Evolutionary conservation across 805 yeast species (phyloP).

Genomic region (Zygoascus flipseniorum): DNA sequence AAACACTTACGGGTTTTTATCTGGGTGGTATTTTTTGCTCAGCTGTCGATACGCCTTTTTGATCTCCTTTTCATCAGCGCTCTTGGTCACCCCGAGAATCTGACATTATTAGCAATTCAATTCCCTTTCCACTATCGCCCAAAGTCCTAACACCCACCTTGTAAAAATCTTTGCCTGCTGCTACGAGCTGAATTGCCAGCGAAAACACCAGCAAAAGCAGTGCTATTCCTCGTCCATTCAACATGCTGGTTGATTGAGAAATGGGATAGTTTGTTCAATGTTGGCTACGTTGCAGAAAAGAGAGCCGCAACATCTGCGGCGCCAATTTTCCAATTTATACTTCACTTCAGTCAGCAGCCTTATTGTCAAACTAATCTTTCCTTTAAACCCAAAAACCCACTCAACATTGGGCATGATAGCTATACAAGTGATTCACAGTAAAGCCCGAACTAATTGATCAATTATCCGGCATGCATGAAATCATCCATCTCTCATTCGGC

Average conservation of each 20-base stretch:
- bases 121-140: slow-evolving; percentile 5
- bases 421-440: neutral
- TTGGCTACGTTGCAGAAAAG: neutral
- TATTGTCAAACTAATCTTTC: no score
- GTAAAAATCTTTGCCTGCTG: slow-evolving; percentile 36
- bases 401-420: neutral
- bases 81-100: slow-evolving; percentile 57
- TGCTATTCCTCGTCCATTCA: neutral
- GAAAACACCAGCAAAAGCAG: slow-evolving; percentile 3
- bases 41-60: slow-evolving; percentile 76
- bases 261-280: neutral
- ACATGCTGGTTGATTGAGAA: neutral
- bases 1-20: slow-evolving; percentile 50
- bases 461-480: slow-evolving; percentile 51
- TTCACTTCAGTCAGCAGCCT: no score
- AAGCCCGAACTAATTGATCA: neutral
- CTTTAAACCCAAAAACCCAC: no score
- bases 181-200: slow-evolving; percentile 14
- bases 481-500: slow-evolving; percentile 64
- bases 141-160: slow-evolving; percentile 20
- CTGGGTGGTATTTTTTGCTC: slow-evolving; percentile 88
- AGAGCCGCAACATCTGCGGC: neutral
- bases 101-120: slow-evolving; percentile 21
- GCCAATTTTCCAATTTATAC: neutral
- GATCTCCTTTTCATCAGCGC: slow-evolving; percentile 73